phyloP scores from a whole-genome alignment of 192 early-diverging fungal species.

The Geranomyces variabilis region DNA sequence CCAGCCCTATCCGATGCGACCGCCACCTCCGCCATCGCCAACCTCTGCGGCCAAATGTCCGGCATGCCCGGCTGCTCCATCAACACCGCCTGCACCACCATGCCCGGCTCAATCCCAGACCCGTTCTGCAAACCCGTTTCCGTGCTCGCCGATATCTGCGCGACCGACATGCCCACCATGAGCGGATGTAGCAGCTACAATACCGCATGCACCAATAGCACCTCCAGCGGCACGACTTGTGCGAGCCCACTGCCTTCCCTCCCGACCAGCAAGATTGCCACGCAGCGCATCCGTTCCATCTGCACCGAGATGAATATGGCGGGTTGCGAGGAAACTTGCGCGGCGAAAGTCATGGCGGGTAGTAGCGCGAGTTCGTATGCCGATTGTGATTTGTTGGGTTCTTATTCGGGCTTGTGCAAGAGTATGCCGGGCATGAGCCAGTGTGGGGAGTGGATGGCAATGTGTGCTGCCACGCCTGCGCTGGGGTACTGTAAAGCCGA shows the following conservation, averaged over 20 bases:
- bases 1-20: neutral
- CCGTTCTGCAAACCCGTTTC: constrained; percentile 57
- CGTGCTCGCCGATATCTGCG: constrained; percentile 49
- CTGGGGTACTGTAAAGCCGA: constrained; percentile 6
- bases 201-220: constrained; percentile 35
- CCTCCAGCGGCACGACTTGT: constrained; percentile 38
- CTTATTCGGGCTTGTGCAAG: constrained; percentile 60
- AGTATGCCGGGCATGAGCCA: constrained; percentile 68
- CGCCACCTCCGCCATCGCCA: constrained; percentile 37
- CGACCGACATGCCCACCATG: constrained; percentile 48
- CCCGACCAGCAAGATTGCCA: constrained; percentile 49
- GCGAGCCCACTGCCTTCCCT: constrained; percentile 28
- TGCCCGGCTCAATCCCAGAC: constrained; percentile 31
- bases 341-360: neutral
- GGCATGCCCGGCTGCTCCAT: constrained; percentile 55
- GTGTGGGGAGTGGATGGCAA: constrained; percentile 49
- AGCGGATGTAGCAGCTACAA: constrained; percentile 32
- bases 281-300: constrained; percentile 50
- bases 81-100: constrained; percentile 34
- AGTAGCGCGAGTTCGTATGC: constrained; percentile 29
- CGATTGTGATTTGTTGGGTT: constrained; percentile 57
- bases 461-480: constrained; percentile 47
- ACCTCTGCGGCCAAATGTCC: constrained; percentile 53
- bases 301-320: constrained; percentile 53
- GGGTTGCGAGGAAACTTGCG: constrained; percentile 38